Conservation (phyloP, 495 filamentous ascomycete genomes). For the Penicillium paxilli region DNA sequence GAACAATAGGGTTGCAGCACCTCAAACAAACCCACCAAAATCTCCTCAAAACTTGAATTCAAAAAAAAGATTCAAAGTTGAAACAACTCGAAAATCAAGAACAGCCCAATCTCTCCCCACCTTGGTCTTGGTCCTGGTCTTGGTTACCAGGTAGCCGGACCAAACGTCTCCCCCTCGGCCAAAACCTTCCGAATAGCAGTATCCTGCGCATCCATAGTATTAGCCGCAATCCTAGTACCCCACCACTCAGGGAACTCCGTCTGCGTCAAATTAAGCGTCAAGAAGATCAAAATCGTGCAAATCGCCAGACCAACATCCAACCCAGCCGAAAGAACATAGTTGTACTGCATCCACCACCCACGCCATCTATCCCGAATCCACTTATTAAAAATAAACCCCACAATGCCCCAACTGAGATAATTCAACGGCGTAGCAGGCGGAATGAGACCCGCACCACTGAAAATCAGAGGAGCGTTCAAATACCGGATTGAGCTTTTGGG, state of each 20-base stretch:
- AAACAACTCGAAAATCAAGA: no score
- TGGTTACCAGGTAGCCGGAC: conserved; percentile 55
- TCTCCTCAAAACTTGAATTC: no score
- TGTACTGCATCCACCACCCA: conserved; percentile 78
- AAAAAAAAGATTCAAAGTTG: no score
- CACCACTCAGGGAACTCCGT: conserved; percentile 62
- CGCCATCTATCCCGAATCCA: conserved; percentile 59
- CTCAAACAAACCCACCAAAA: no score
- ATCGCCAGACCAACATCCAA: conserved; percentile 68
- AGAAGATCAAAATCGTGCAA: conserved; percentile 69
- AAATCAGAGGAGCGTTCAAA: conserved; percentile 50
- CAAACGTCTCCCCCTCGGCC: conserved; percentile 56
- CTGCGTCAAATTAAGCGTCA: conserved; percentile 58
- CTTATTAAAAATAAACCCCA: conserved; percentile 68
- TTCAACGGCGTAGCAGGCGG: conserved; percentile 56
- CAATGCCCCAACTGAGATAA: conserved; percentile 64
- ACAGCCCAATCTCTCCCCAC: no score
- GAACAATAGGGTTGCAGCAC: no score
- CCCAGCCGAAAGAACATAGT: conserved; percentile 73
- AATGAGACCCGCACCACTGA: conserved; percentile 44
- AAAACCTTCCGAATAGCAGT: conserved; percentile 34
- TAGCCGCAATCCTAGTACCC: conserved; percentile 53
- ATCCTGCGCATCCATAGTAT: conserved; percentile 46
- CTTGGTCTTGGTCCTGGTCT: no score
- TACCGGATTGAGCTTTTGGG: conserved; percentile 41